Conservation (phyloP, 2,329 filamentous ascomycete genomes). For the Aspergillus sp. region DNA sequence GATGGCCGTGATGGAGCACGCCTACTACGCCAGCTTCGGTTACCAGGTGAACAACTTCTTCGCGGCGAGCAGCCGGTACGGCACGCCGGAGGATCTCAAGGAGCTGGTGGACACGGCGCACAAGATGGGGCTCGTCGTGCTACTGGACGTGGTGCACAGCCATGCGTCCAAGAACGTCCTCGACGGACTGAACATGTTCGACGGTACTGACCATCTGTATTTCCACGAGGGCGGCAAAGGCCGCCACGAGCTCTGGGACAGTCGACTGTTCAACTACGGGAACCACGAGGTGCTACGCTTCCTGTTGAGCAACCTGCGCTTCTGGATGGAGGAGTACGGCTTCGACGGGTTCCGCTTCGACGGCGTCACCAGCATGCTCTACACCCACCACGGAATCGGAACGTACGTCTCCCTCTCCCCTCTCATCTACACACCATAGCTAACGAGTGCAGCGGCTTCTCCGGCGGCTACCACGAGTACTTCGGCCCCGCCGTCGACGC, state of each 20-base stretch:
- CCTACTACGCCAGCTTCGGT: constrained; percentile 98
- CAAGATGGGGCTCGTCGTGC: constrained; percentile 80
- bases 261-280: constrained; percentile 94
- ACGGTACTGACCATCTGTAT: constrained; percentile 91
- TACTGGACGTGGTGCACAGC: constrained; percentile 95
- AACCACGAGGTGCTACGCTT: constrained; percentile 94
- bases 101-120: constrained; percentile 96
- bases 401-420: constrained; percentile 62
- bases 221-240: constrained; percentile 87
- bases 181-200: constrained; percentile 93
- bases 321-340: constrained; percentile 98
- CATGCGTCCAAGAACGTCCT: constrained; percentile 97
- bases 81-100: constrained; percentile 89
- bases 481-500: constrained; percentile 87
- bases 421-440: neutral
- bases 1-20: constrained; percentile 99
- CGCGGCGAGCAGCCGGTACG: constrained; percentile 92
- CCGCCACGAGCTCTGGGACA: constrained; percentile 91
- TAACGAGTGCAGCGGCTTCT: constrained; percentile 68
- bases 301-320: constrained; percentile 87
- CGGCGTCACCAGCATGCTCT: constrained; percentile 98
- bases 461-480: constrained; percentile 96
- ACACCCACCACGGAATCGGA: constrained; percentile 92
- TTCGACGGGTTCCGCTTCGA: constrained; percentile 99
- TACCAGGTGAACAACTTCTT: constrained; percentile 99